Evolutionary conservation across 805 yeast genomes (phyloP).

Genomic region (Clavispora fructus): DNA sequence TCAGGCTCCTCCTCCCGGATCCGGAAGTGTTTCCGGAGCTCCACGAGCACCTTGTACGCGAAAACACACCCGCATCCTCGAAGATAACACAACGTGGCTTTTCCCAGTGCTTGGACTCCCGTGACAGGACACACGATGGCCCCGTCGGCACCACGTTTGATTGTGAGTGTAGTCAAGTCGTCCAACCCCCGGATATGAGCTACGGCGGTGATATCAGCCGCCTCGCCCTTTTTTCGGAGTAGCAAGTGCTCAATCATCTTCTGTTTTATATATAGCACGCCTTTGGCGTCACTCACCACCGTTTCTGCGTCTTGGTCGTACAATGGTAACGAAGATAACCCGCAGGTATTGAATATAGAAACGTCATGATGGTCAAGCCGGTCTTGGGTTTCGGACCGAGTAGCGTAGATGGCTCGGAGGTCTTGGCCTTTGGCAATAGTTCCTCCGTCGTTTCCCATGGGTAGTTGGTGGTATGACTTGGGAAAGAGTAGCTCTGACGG

Average conservation of each 20-base stretch:
- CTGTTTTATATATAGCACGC: conserved; percentile 61
- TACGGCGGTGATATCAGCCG: background rate
- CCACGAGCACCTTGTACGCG: conserved; percentile 19
- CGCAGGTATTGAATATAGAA: conserved; percentile 44
- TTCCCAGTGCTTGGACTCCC: conserved; percentile 12
- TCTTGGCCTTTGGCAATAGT: conserved; percentile 58
- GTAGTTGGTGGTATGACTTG: background rate
- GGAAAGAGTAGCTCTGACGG: too few relatives aligned
- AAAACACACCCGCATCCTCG: conserved; percentile 38
- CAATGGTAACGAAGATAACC: conserved; percentile 39
- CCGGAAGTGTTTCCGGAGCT: conserved; percentile 10
- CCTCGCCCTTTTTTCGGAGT: conserved; percentile 18
- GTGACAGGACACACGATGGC: conserved; percentile 30
- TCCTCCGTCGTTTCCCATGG: conserved; percentile 62
- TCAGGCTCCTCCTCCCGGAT: conserved; percentile 4
- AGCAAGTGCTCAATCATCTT: conserved; percentile 54
- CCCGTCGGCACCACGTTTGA: conserved; percentile 8
- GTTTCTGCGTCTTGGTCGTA: conserved; percentile 28
- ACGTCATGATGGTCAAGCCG: conserved; percentile 16
- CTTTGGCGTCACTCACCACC: conserved; percentile 64
- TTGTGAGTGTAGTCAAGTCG: conserved; percentile 10
- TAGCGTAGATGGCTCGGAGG: conserved; percentile 26
- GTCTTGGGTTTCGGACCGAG: conserved; percentile 1
- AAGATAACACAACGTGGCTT: conserved; percentile 21
- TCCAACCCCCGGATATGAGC: conserved; percentile 10